Evolutionary conservation across 768 basidiomycete species (phyloP), one percentile per base, ranked within the genome.

Genomic region (Sporobolomyces phaffii): DNA sequence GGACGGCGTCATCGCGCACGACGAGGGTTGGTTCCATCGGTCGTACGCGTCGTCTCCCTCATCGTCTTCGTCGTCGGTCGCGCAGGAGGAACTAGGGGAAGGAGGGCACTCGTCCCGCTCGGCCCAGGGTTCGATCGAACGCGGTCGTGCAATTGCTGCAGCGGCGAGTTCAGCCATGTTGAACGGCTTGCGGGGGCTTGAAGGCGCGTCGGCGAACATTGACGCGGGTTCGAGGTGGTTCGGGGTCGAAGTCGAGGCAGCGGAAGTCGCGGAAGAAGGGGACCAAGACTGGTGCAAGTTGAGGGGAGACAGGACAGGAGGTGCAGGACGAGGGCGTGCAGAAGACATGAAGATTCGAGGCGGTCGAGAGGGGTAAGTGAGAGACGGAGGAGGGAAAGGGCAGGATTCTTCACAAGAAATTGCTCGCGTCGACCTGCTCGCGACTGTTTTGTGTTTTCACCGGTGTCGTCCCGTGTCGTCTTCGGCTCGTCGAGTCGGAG

Each of bases 1-100:
- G 2, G 69, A 66, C 31, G 69, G 69, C 26, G 69, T 71, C 65
- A 71, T 65, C 29, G 69, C 52, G 62, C 69, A 71, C n/a, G 69
- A 71, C 48, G 69, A 65, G 11, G 69, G 64, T 10, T 58, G 47
- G n/a, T 53, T 57, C 48, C 60, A 65, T 22, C 59, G 38, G 40
- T 41, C n/a, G 52, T 54, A 54, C 13, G 68, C 52, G 59, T 64
- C 38, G 10, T 63, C 38, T 47, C 44, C 34, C 50, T 60, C 40
- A 40, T 56, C 38, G 10, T 54, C 53, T 4, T 57, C 54, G 41
- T 58, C 56, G 43, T 58, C 47, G 14, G 29, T 34, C 22, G 58
- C 64, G 40, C 29, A 63, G 28, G 67, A 60, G 22, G 67, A 63
- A 13, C 29, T 5, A 28, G 62, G 62, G 5, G 62, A 69, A 28